Conservation (phyloP, 768 basidiomycete genomes). For the Boletus reticuloceps region DNA sequence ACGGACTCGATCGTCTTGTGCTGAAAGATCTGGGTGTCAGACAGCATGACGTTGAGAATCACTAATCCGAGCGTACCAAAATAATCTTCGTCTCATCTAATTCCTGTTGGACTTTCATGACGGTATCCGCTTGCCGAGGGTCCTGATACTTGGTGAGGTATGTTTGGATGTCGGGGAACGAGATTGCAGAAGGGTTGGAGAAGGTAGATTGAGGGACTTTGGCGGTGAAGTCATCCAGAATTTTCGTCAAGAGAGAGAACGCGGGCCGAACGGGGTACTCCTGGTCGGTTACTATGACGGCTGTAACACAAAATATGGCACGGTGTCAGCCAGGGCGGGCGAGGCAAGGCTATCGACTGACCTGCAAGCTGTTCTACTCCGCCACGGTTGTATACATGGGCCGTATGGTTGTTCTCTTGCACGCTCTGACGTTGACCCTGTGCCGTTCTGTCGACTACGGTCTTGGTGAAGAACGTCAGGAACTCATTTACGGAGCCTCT, state of each 20-base stretch:
- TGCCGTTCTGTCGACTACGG: constrained; percentile 83
- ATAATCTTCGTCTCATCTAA: constrained; percentile 99
- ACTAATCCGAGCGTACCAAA: constrained; percentile 53
- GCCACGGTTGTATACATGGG: constrained; percentile 90
- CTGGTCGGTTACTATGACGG: constrained; percentile 88
- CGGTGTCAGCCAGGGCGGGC: not conserved
- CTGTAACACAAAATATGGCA: constrained; percentile 38
- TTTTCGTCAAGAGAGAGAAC: constrained; percentile 90
- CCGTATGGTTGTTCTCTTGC: constrained; percentile 90
- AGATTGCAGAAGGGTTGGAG: constrained; percentile 62
- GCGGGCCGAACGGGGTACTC: constrained; percentile 97
- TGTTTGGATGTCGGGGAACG: constrained; percentile 70
- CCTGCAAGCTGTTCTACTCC: constrained; percentile 85
- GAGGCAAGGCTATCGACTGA: constrained; percentile 33
- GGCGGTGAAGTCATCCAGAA: constrained; percentile 87
- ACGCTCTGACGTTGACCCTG: constrained; percentile 91
- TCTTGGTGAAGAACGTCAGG: constrained; percentile 91
- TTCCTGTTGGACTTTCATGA: constrained; percentile 98
- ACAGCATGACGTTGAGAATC: not conserved
- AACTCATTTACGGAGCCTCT: constrained; percentile 85
- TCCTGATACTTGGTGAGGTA: constrained; percentile 96
- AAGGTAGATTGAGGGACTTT: constrained; percentile 74
- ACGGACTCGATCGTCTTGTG: constrained; percentile 99
- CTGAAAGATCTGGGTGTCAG: constrained; percentile 41
- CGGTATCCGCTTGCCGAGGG: constrained; percentile 93